phyloP scores from a whole-genome alignment of 176 grass and related monocot species.

The Eragrostis curvula region DNA sequence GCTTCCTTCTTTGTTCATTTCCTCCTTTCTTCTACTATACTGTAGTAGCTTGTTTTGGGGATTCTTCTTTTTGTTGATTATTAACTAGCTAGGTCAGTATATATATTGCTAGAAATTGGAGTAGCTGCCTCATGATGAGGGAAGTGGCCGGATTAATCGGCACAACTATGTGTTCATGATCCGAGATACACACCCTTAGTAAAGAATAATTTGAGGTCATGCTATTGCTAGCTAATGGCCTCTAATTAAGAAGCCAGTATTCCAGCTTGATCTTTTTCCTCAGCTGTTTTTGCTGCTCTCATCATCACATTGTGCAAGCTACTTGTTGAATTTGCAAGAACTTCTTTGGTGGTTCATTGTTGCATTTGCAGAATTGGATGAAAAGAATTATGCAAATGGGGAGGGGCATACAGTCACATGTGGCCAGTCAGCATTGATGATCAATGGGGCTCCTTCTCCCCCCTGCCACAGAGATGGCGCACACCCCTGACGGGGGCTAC shows the following conservation, averaged over 20 bases:
- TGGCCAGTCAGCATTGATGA: constrained; percentile 38
- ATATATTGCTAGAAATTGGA: constrained; percentile 24
- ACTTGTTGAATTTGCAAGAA: background rate
- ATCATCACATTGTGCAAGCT: background rate
- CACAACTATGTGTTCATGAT: constrained; percentile 25
- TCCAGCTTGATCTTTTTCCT: background rate
- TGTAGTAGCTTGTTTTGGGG: constrained; percentile 1
- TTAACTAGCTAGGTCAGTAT: constrained; percentile 9
- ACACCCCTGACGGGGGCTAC: constrained; percentile 32
- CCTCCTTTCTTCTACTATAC: background rate
- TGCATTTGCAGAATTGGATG: constrained; percentile 30
- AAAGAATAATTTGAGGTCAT: constrained; percentile 46
- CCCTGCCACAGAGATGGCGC: constrained; percentile 43
- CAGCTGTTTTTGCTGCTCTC: background rate
- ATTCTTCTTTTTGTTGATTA: background rate
- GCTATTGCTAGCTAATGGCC: too few species aligned
- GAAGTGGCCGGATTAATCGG: constrained; percentile 12
- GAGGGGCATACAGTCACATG: constrained; percentile 34
- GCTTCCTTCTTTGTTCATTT: constrained; percentile 5
- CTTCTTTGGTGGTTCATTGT: background rate
- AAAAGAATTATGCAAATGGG: constrained; percentile 35
- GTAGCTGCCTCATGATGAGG: constrained; percentile 9
- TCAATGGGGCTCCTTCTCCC: constrained; percentile 24
- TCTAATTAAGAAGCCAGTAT: background rate
- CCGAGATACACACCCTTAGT: constrained; percentile 6